A percentile compares a stretch with the other conserved stretches of the same genome.
Evolutionary conservation across 208 protist species (phyloP).

Genomic region (Trypanosoma platydactyli): DNA sequence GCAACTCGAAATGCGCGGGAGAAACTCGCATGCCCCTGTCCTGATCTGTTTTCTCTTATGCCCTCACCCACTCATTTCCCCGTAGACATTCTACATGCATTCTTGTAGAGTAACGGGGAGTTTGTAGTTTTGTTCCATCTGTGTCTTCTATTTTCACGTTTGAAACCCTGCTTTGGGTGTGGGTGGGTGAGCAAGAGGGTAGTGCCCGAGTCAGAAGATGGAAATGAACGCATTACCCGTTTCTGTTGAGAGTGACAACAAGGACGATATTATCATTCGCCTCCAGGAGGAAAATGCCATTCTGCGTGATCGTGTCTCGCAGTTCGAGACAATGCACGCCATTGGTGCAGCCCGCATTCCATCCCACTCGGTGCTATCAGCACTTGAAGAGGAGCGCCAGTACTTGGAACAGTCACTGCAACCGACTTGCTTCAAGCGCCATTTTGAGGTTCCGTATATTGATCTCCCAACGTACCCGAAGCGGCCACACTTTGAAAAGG

Average conservation of each 20-base stretch:
- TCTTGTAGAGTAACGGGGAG: no score
- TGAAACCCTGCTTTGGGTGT: no score
- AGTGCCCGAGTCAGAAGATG: background rate
- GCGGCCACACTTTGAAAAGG: constrained; percentile 76
- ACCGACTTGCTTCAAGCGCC: constrained; percentile 37
- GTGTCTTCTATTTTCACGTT: no score
- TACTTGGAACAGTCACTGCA: constrained; percentile 43
- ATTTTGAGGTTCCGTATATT: constrained; percentile 41
- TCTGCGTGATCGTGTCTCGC: constrained; percentile 42
- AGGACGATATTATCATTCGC: constrained; percentile 29
- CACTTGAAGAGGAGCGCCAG: constrained; percentile 56
- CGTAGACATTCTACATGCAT: no score
- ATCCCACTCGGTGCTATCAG: constrained; percentile 41
- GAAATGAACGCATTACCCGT: background rate
- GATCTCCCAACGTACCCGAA: constrained; percentile 71
- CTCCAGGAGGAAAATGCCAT: constrained; percentile 54
- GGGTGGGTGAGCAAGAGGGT: background rate
- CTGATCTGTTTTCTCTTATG: no score
- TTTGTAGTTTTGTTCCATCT: no score
- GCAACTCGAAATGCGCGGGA: background rate
- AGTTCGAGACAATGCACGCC: constrained; percentile 58
- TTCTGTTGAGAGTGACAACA: background rate
- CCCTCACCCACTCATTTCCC: no score
- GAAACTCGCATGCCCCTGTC: background rate
- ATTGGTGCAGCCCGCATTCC: constrained; percentile 45